Percentiles rank a stretch among this genome's conserved stretches.
Evolutionary conservation across 2,329 filamentous ascomycete genomes (phyloP).

Genomic region (Hypoxylon sp.): DNA sequence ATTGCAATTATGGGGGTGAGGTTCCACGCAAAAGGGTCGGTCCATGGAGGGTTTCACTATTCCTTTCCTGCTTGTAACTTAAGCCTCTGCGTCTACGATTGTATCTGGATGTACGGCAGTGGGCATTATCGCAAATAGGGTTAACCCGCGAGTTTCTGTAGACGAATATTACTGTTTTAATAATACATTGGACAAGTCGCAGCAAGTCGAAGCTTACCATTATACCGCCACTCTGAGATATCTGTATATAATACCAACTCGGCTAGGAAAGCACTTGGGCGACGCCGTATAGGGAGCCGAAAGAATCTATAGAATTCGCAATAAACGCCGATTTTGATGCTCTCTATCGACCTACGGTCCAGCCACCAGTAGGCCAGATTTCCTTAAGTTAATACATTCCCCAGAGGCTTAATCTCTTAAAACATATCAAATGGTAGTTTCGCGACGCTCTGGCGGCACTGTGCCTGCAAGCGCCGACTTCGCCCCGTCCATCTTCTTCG

Average conservation of each 20-base stretch:
- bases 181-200: no score
- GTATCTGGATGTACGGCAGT: no score
- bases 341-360: background rate
- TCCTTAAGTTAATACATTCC: background rate
- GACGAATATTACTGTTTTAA: no score
- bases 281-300: background rate
- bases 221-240: no score
- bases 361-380: constrained; percentile 6
- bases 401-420: background rate
- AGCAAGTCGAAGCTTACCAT: no score
- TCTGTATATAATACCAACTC: background rate
- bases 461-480: constrained; percentile 44
- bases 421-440: constrained; percentile 37
- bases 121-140: no score
- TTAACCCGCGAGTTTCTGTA: no score
- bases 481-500: constrained; percentile 48
- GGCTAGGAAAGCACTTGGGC: background rate
- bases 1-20: no score
- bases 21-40: no score
- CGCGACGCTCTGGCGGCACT: constrained; percentile 42
- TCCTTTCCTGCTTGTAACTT: no score
- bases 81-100: no score
- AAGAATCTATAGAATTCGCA: background rate
- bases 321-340: constrained; percentile 5
- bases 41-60: no score